phyloP scores from a whole-genome alignment of 2,329 filamentous ascomycete genomes.

The Balansia obtecta region DNA sequence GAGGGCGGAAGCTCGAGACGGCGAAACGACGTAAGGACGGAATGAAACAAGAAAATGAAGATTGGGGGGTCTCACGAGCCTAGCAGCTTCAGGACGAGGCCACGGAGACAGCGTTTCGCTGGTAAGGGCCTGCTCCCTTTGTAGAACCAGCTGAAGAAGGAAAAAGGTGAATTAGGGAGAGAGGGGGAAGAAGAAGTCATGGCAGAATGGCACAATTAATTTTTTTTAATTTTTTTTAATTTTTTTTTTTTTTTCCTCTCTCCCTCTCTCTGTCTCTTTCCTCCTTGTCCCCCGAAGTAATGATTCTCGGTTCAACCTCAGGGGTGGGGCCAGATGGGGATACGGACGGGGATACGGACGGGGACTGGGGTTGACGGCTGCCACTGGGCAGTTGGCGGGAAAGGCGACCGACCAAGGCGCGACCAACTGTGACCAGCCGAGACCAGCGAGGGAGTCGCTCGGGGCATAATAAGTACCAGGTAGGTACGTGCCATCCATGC shows the following conservation, averaged over 20 bases:
- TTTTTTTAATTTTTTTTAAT: slow-evolving; percentile 8
- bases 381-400: background rate
- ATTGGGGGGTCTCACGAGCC: background rate
- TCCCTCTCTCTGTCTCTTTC: too few species aligned
- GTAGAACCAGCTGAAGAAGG: slow-evolving; percentile 1
- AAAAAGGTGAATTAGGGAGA: slow-evolving; percentile 2
- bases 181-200: slow-evolving; percentile 4
- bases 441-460: background rate
- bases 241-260: slow-evolving; percentile 5
- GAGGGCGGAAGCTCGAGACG: background rate
- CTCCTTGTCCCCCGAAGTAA: slow-evolving; percentile 3
- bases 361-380: background rate
- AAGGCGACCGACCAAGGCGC: background rate
- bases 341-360: background rate
- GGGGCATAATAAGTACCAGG: too few species aligned
- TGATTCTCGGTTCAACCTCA: slow-evolving; percentile 8
- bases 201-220: slow-evolving; percentile 7
- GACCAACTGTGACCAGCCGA: background rate
- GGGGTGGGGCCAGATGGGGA: slow-evolving; percentile 13
- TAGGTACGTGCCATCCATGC: too few species aligned
- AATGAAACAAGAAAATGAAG: background rate
- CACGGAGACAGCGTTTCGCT: background rate
- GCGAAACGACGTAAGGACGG: background rate
- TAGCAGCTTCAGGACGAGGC: background rate
- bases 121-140: background rate